Base-by-base conservation (phyloP, 192 early-diverging fungal genomes). In the Rhizoclosmatium sp. region DNA sequence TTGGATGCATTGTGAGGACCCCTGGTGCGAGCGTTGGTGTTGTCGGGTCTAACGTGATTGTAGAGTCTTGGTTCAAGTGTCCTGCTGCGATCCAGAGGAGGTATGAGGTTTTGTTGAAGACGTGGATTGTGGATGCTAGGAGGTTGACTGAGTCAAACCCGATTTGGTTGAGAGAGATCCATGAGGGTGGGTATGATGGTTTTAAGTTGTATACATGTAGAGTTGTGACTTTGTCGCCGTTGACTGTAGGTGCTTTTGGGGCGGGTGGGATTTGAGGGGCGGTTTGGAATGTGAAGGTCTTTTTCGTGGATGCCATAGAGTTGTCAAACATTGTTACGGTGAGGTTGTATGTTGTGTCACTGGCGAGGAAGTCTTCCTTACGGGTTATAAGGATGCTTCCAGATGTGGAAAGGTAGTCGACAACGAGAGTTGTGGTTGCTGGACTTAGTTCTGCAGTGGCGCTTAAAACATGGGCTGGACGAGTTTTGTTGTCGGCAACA, bases 291-390 rank as follows among this genome's bases (percentile, higher is more conserved):
- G 73, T 62, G 45, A 75, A 75, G 56, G 45, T 21, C 2, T 45
- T 56, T 44, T 64, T 60, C 2, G 73, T 75, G 40, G 59, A 64
- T 21, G 60, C 31, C 61, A 75, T 75, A 16, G 59, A 62, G 60
- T 75, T 75, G 46, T 75, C 73, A 64, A 75, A 75, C 73, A 75
- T 64, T 42, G 73, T 75, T 42, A 75, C 61, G 7, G 73, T 64
- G 21, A 75, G 31, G 59, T 64, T 60, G 42, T 75, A 75, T 47
- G 40, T 21, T 46, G 73, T 75, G 31, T 31, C 73, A 46, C 60
- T 75, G 12, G 14, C 60, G 2, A 75, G 39, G 42, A 75, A 75
- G n/a, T 21, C 44, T 31, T n/a, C 39, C 7, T 47, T 41, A 2
- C 21, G 60, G 14, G 9, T 75, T 14, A 75, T 59, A 0, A 75